Base-by-base conservation (phyloP, 805 yeast genomes). In the Barnettozyma californica region DNA sequence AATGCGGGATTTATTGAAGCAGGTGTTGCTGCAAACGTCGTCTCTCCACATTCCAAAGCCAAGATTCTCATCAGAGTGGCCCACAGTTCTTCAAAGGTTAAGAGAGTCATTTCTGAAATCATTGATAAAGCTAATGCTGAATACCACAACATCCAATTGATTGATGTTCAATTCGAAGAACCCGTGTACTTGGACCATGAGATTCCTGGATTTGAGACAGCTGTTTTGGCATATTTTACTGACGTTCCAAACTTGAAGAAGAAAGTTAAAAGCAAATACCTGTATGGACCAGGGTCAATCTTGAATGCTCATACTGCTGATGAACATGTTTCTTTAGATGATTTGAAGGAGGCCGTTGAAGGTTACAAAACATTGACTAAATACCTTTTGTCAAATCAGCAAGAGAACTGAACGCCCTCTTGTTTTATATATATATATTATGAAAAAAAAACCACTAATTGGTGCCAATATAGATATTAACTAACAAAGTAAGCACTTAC, bases 221-320 rank as follows among this genome's bases (percentile, higher is more conserved):
- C 70, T 18, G 66, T 74, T 6, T 62, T 75, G 52, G 76, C 81
- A 1, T 79, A 77, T 56, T 70, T 73, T 21, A 79, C 84, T 2
- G 83, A 78, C 55, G 68, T 78, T 43, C 81, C 82, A 13, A 68
- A 73, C 45, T 53, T 78, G 41, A 45, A 55, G 18, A 56, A 53
- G 45, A 20, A 44, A 5, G 47, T 60, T 34, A 67, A 67, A 8
- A 38, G 46, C 7, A 68, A 78, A 55, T 82, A 78, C 56, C 64
- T 83, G 9, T 83, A 80, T 55, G 89, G 88, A 0, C 87, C 88
- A 3, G 89, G 89, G 2, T 65, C 81, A 2, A 81, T 82, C 43
- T 69, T 66, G 31, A 80, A 77, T 35, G 87, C 87, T 0, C 87
- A 82, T 56, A 73, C 79, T 8, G 81, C 73, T 48, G 61, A 77